Evolutionary conservation across 139 green algal genomes (phyloP).

Genomic region (Chlorella sp.): DNA sequence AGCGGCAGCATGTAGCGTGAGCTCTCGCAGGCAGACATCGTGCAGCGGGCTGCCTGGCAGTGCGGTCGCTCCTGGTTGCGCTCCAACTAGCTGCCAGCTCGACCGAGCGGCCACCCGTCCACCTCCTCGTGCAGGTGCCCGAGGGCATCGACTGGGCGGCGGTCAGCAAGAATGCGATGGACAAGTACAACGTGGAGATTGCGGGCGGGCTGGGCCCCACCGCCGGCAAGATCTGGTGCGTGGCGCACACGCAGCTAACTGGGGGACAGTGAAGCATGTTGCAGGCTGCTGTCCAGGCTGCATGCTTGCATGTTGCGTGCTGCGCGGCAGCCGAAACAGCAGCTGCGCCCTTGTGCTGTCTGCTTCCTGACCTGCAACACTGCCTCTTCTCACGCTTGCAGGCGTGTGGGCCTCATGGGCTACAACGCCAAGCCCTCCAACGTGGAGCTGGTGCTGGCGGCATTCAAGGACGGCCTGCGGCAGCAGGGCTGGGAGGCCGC

Average conservation of each 20-base stretch:
- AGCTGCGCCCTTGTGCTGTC: background rate
- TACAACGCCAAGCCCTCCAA: constrained; percentile 86
- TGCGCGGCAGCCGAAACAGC: no score
- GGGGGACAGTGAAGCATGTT: background rate
- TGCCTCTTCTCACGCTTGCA: background rate
- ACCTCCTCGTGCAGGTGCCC: constrained; percentile 58
- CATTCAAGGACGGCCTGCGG: constrained; percentile 83
- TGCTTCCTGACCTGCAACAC: no score
- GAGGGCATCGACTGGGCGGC: constrained; percentile 83
- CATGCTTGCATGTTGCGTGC: background rate
- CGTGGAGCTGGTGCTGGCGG: constrained; percentile 79
- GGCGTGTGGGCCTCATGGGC: constrained; percentile 38
- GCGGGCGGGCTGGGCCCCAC: constrained; percentile 82
- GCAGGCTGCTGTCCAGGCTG: background rate
- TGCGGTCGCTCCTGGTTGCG: background rate
- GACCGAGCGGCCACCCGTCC: background rate
- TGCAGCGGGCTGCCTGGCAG: no score
- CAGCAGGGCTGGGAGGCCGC: constrained; percentile 68
- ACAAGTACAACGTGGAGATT: constrained; percentile 78
- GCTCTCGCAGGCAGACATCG: no score
- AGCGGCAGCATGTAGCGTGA: no score
- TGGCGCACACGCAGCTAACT: constrained; percentile 72
- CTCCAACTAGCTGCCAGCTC: background rate
- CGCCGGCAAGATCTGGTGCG: constrained; percentile 81
- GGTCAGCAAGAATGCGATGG: constrained; percentile 85